Percentiles rank a stretch among this genome's conserved stretches.
These are phyloP conservation scores for Penicillium paneum DNA, from an alignment of 2,329 filamentous ascomycete genomes.

Conservation along the genomic window DNA sequence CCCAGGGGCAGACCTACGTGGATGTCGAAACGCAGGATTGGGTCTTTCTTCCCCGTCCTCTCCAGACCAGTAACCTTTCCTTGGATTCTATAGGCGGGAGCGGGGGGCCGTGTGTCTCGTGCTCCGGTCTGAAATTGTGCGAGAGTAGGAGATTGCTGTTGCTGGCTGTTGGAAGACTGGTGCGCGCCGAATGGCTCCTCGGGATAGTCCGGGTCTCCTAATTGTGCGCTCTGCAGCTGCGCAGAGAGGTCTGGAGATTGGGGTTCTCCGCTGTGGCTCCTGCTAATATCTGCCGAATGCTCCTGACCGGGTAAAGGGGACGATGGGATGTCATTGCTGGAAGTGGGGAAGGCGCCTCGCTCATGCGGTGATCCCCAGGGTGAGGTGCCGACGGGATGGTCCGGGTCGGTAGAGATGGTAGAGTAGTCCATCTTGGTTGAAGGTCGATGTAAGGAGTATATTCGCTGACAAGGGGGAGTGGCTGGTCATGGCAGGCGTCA, in stretches of 20 bases:
- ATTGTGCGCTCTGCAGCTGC: constrained; percentile 40
- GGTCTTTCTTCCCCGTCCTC: constrained; percentile 90
- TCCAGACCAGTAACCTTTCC: constrained; percentile 94
- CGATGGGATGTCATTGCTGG: constrained; percentile 39
- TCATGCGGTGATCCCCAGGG: constrained; percentile 63
- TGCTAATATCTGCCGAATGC: constrained; percentile 31
- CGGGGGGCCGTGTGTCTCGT: constrained; percentile 44
- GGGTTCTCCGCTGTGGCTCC: constrained; percentile 17
- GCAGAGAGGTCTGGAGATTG: constrained; percentile 48
- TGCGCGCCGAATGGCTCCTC: constrained; percentile 41
- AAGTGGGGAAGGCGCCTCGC: constrained; percentile 39
- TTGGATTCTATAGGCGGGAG: constrained; percentile 78
- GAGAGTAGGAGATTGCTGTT: constrained; percentile 43
- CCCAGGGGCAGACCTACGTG: constrained; percentile 62
- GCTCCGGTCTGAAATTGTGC: constrained; percentile 49
- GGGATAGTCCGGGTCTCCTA: constrained; percentile 37
- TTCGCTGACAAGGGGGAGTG: constrained; percentile 19
- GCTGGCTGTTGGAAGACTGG: constrained; percentile 38
- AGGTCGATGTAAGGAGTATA: constrained; percentile 17
- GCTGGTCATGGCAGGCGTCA: constrained; percentile 24
- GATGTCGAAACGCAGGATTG: constrained; percentile 90
- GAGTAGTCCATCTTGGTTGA: constrained; percentile 62
- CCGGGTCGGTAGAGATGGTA: constrained; percentile 54
- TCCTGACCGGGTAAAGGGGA: constrained; percentile 41
- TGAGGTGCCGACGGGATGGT: constrained; percentile 56